Percentiles rank a stretch among this genome's conserved stretches.
These are phyloP conservation scores for Viola odorata DNA, from an alignment of 345 rosid species.

Conservation along the genomic window DNA sequence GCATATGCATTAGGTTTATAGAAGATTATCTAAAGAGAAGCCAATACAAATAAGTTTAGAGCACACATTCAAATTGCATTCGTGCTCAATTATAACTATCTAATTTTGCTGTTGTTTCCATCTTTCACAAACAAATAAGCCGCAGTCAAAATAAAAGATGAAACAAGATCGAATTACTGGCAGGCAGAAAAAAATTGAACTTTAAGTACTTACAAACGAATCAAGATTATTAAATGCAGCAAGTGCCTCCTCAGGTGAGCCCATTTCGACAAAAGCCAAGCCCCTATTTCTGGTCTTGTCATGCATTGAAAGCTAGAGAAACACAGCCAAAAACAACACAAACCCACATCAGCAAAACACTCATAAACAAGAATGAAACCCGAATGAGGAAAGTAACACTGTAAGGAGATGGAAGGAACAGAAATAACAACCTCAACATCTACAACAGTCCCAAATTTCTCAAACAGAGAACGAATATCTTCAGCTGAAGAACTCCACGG, in stretches of 20 bases:
- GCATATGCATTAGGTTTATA: background rate
- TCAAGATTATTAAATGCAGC: conserved; percentile 55
- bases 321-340: conserved; percentile 4
- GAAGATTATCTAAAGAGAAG: background rate
- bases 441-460: conserved; percentile 56
- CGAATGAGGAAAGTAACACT: background rate
- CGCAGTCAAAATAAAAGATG: background rate
- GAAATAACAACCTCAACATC: conserved; percentile 60
- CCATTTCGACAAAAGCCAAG: conserved; percentile 71
- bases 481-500: conserved; percentile 71
- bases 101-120: background rate
- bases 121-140: background rate
- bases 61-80: background rate
- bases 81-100: background rate
- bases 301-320: conserved; percentile 70
- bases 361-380: conserved; percentile 2
- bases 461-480: conserved; percentile 74
- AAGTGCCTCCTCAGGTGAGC: conserved; percentile 67
- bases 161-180: background rate
- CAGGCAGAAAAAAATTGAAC: background rate
- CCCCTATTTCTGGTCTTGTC: conserved; percentile 65
- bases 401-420: background rate
- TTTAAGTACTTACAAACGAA: conserved; percentile 35
- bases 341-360: conserved; percentile 3
- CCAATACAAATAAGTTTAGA: background rate